Percentiles rank a stretch among this genome's conserved stretches.
Evolutionary conservation across 2,329 filamentous ascomycete genomes (phyloP).

Genomic region (Orbilia javanica): DNA sequence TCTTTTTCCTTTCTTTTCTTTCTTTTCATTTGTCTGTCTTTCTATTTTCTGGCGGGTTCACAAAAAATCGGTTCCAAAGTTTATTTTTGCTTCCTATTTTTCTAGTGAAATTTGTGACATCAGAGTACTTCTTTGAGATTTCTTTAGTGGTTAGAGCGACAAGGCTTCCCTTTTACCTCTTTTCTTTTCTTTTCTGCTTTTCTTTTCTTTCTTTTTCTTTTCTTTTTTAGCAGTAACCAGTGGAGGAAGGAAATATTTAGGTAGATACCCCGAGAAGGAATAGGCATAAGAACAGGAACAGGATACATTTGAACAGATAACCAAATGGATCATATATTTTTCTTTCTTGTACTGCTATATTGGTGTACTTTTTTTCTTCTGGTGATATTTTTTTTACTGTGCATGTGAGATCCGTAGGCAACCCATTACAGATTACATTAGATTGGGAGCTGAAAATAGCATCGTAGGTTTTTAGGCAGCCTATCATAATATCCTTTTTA

Average conservation of each 20-base stretch:
- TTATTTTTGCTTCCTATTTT: not conserved
- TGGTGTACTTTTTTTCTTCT: too few relatives aligned
- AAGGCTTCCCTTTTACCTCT: conserved; percentile 6
- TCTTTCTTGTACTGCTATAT: not conserved
- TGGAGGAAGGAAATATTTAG: not conserved
- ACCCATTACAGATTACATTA: too few relatives aligned
- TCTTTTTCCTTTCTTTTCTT: conserved; percentile 24
- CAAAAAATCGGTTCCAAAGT: conserved; percentile 19
- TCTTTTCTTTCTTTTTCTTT: conserved; percentile 18
- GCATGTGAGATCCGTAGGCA: conserved; percentile 10
- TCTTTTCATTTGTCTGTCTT: conserved; percentile 2
- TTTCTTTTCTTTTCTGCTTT: conserved; percentile 16
- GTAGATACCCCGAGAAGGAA: conserved; percentile 27
- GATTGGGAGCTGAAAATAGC: conserved; percentile 21
- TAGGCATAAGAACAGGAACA: not conserved
- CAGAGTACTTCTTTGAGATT: conserved; percentile 2
- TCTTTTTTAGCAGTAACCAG: conserved; percentile 18
- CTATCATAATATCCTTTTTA: not conserved
- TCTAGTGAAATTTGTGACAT: conserved; percentile 29
- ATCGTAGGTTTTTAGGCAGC: not conserved
- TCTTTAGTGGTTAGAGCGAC: conserved; percentile 1
- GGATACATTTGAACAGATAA: not conserved
- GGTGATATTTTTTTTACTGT: not conserved
- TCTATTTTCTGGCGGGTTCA: not conserved
- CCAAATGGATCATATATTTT: not conserved